Percentiles rank a stretch among this genome's conserved stretches.
phyloP scores from a whole-genome alignment of 148 eudicot species.

The Rhododendron henanense region DNA sequence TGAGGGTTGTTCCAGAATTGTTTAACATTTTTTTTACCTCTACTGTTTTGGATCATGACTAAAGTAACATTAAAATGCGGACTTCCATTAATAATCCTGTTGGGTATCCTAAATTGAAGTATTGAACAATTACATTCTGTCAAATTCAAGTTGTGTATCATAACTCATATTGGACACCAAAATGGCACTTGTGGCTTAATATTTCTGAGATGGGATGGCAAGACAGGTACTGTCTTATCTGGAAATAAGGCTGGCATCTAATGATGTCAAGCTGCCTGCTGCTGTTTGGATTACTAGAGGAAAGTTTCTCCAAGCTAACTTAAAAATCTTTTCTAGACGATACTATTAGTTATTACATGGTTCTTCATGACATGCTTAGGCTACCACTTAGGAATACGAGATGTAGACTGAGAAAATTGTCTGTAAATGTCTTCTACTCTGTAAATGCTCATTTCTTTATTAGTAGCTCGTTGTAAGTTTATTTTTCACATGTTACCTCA shows the following conservation, averaged over 20 bases:
- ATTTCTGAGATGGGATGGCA: not conserved
- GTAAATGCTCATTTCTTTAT: not conserved
- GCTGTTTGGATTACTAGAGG: not conserved
- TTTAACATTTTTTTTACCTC: not conserved
- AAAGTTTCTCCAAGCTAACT: not conserved
- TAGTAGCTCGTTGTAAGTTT: not conserved
- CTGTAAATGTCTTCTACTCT: not conserved
- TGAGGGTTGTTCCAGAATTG: not conserved
- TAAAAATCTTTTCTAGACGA: not conserved
- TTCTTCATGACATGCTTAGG: not conserved
- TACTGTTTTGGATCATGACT: not conserved
- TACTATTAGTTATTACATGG: not conserved
- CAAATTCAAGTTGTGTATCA: not conserved
- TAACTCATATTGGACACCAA: not conserved
- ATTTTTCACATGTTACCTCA: not conserved
- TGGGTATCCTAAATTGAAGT: not conserved
- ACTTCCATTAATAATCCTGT: not conserved
- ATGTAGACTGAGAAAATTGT: not conserved
- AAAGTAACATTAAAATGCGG: not conserved
- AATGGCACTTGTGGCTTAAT: not conserved
- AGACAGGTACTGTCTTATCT: not conserved
- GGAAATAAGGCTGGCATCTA: not conserved
- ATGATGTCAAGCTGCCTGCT: not conserved
- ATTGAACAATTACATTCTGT: not conserved
- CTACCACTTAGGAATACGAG: not conserved